Evolutionary conservation across 352 stramenopile genomes (phyloP), one percentile per base, ranked within the genome.

Genomic region (Thalassiosira oceanica): DNA sequence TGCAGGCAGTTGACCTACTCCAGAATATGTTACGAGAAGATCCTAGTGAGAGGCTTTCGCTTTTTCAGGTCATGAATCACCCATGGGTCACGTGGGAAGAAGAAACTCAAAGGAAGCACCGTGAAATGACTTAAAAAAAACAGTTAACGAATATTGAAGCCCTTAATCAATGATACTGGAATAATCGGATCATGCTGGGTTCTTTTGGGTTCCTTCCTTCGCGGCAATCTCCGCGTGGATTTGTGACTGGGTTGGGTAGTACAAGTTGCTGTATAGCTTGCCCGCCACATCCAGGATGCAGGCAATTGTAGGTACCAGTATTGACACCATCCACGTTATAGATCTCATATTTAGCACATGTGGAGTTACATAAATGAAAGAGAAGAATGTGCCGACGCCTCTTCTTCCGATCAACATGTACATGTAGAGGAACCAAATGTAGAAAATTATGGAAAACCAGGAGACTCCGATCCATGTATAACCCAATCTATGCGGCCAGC

Each of bases 211-310:
- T 37, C 31, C 31, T 13, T 8, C 31, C 8, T 37, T 37, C 37
- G 57, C 20, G 57, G 84, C 72, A 33, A 89, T 86, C 74, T 92
- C 83, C 26, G 77, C 60, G 54, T 90, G 80, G 65, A 92, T 88
- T 62, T 92, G 83, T 28, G 76, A 88, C 63, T 92, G 85, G 6
- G 79, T 90, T 11, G 85, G 85, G 61, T 77, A 92, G 45, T 80
- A 88, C 58, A 87, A 83, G 58, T 89, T 90, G 21, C 68, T 71
- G 48, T 84, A 87, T 1, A 90, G 68, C 48, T 92, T 90, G 11
- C 68, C 70, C 15, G 65, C 65, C 18, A 92, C 71, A 77, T 92
- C 85, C 51, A 89, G 75, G 8, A 74, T 67, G 5, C 76, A 78
- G n/a, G 53, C 81, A 51, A 66, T 70, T 6, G 78, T 71, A n/a